Evolutionary conservation across 495 filamentous ascomycete species (phyloP), one percentile per base, ranked within the genome.

Genomic region (Pseudoneurospora amorphoporcata): DNA sequence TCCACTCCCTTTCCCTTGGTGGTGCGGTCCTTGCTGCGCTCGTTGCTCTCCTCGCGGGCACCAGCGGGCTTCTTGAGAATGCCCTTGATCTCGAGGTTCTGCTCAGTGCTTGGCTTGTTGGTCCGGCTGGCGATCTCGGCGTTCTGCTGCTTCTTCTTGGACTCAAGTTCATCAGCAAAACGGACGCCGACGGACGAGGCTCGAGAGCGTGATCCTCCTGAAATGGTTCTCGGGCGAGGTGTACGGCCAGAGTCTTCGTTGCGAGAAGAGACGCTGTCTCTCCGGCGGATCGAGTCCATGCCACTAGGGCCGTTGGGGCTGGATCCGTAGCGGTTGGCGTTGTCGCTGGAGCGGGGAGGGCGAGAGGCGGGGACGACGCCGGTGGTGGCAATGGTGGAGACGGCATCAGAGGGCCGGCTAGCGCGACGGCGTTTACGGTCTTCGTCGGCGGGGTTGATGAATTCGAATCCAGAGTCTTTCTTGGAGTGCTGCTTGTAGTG

Each of bases 101-200:
- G 72, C 68, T 68, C 72, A 7, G 68, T 29, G 40, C 47, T 72
- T n/a, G 77, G 73, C 74, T 45, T 82, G 77, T 12, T 75, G 75
- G 71, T 74, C 45, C 69, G 77, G 68, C 70, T 79, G 45, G 81
- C 77, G 70, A 85, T 85, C 76, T 80, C 78, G 37, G 80, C 77
- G 53, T 82, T 80, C 16, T 80, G 79, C 23, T 74, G 65, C 53
- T 73, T 73, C 12, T 75, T 72, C 75, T 76, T 73, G 16, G 38
- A 73, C 6, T 77, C 73, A 68, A 79, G 73, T 70, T 83, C 73
- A 42, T 79, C 78, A 40, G 82, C 81, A 70, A 77, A 80, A 1
- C 77, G 78, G 9, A 82, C 70, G 23, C 53, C 53, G 14, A 37
- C 53, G 29, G 53, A 65, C 29, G 53, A 65, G 14, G 53, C 53